Base-by-base conservation (phyloP, 2,329 filamentous ascomycete genomes). In the Colletotrichum eleusines region DNA sequence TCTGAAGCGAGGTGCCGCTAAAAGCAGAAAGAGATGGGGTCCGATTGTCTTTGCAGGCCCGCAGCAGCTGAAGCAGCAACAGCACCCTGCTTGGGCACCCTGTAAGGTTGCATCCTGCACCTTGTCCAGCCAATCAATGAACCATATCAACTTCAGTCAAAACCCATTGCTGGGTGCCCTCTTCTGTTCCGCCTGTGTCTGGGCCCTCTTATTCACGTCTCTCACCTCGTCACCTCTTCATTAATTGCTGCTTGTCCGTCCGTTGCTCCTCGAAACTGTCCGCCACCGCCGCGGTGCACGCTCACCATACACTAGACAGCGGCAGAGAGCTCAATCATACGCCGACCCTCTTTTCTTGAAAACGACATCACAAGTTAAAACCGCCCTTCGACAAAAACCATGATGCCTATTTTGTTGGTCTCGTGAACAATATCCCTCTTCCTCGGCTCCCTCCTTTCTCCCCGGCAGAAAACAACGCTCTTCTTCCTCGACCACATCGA, bases 121-220 rank as follows among this genome's bases (percentile, higher is more conserved):
- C 33, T 31, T 28, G 18, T 20, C 42, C 42, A 35, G 63, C 71
- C 71, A 73, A 73, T 73, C 60, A 72, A n/a, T 53, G 57, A 66
- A 42, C 31, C 61, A 35, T 38, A 60, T 33, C 60, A 46, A 44
- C 33, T 54, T 42, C 42, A 46, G 50, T 20, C 40, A 64, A 71
- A 35, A 54, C 66, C 48, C 31, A 31, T 40, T 51, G 42, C 69
- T 69, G 65, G 58, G 66, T 59, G 46, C 53, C 54, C 46, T 65
- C 53, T 14, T 60, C 57, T 1, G 12, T 51, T 23, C 38, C 40
- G 18, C 46, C 44, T 50, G 4, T n/a, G 42, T 35, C 59, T 46
- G 26, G n/a, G 33, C 46, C 46, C 42, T 50, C 44, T 51, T 38
- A 16, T 38, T 38, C 53, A 55, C 53, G 11, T 55, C 53, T 55